Evolutionary conservation across 805 yeast species (phyloP), one percentile per base, ranked within the genome.

Genomic region (Wickerhamiella sorbophila): DNA sequence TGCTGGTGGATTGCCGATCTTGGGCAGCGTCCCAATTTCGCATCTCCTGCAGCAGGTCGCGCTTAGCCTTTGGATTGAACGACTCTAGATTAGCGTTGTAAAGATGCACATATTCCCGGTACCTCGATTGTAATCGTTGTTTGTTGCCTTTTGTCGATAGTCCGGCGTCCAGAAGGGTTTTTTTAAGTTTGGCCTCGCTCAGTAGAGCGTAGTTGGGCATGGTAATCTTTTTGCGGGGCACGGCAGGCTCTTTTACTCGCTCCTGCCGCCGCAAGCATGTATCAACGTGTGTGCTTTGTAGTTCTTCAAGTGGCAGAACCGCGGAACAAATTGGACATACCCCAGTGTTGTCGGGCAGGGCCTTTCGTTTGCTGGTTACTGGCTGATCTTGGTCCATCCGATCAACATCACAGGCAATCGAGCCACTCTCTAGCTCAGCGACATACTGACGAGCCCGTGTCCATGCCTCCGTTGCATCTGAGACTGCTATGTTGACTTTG

Each of bases 11-110:
- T 10, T 36, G 31, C 2, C 32, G 39, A 31, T 37, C 45, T 32
- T 16, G 27, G 2, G 44, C 44, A 3, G 27, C 22, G 22, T 53
- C 57, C 56, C 56, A 52, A 15, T 40, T 74, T 18, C 61, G 56
- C 31, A 87, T 64, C 40, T 70, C 70, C 41, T 69, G 72, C 38
- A 72, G 64, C 38, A 87, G 57, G 4, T 72, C 70, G 31, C 64
- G 60, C 18, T 74, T 76, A 20, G 72, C 59, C 3, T 71, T 72
- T 0, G 94, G 95, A 24, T 65, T 67, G 29, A 71, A 62, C 4
- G 86, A 71, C 54, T 85, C 95, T 34, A 77, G 69, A 53, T 85
- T 85, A 10, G 94, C 77, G 54, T 87, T 87, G 75, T 78, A 80
- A 9, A 85, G 54, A 26, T 77, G 73, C 43, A 79, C 74, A 63